Evolutionary conservation across 1,139 yeast genomes (phyloP).

Genomic region (Ogataea hybrid): DNA sequence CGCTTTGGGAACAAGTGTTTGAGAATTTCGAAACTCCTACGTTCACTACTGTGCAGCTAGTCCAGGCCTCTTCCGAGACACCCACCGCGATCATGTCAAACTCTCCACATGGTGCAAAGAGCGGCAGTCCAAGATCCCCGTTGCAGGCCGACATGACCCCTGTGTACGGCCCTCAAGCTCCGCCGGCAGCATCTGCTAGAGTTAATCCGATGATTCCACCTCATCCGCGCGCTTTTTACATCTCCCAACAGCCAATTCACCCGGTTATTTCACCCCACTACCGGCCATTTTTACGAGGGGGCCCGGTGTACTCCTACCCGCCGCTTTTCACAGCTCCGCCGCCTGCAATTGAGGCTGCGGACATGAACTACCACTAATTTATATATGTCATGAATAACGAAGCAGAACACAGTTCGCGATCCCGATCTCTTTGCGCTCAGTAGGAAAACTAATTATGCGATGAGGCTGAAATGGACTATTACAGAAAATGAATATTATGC

Average conservation of each 20-base stretch:
- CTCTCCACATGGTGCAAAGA: neutral
- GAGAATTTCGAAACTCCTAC: neutral
- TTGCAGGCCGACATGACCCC: neutral
- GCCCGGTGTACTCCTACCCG: neutral
- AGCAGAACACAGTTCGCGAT: no score
- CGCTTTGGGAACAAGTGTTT: neutral
- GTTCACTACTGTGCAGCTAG: neutral
- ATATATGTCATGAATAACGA: neutral
- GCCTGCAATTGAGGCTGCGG: neutral
- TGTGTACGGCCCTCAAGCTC: neutral
- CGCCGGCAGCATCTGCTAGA: neutral
- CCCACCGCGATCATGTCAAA: neutral
- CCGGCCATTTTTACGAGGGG: neutral
- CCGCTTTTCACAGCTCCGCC: neutral
- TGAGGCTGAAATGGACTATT: no score
- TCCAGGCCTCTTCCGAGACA: neutral
- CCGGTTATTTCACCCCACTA: neutral
- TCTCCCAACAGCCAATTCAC: constrained; percentile 2
- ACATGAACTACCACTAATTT: neutral
- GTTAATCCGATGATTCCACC: neutral
- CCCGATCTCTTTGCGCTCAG: no score
- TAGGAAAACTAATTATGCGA: no score
- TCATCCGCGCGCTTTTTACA: constrained; percentile 1
- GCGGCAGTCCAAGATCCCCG: neutral
- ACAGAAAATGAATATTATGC: no score